These are phyloP conservation scores for Collariella sp. DNA, from an alignment of 495 filamentous ascomycete species.

Conservation along the genomic window DNA sequence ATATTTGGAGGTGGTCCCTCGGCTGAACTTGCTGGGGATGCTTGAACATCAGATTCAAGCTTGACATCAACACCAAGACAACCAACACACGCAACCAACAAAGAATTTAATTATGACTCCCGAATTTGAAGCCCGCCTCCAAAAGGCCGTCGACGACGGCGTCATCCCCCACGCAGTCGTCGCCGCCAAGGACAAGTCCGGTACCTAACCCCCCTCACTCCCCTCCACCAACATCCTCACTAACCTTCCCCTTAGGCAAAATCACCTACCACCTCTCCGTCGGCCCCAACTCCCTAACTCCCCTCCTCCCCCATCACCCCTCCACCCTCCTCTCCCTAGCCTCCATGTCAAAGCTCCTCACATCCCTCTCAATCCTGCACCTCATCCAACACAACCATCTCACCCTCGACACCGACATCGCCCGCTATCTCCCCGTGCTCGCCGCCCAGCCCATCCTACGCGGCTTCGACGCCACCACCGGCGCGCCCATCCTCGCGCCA, in stretches of 20 bases:
- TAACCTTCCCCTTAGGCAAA: background rate
- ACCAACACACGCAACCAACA: background rate
- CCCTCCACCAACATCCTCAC: background rate
- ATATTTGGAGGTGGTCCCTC: no score
- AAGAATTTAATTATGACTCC: constrained; percentile 10
- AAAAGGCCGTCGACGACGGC: constrained; percentile 12
- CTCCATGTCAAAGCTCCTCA: constrained; percentile 35
- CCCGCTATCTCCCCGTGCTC: constrained; percentile 25
- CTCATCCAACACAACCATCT: constrained; percentile 26
- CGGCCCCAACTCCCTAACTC: constrained; percentile 1
- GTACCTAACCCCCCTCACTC: background rate
- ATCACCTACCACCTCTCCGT: constrained; percentile 7
- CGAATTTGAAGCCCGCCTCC: constrained; percentile 10
- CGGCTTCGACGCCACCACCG: constrained; percentile 18
- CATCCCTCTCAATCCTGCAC: constrained; percentile 26
- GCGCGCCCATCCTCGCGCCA: constrained; percentile 12
- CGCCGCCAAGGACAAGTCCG: constrained; percentile 11
- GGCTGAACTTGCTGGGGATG: no score
- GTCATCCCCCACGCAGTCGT: constrained; percentile 8
- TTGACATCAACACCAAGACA: background rate
- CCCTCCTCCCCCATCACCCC: background rate
- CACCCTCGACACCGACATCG: constrained; percentile 9
- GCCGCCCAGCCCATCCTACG: constrained; percentile 21
- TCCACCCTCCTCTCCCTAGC: constrained; percentile 13
- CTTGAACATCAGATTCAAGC: no score